phyloP scores from a whole-genome alignment of 2,329 filamentous ascomycete species.

The Aspergillus sp. region DNA sequence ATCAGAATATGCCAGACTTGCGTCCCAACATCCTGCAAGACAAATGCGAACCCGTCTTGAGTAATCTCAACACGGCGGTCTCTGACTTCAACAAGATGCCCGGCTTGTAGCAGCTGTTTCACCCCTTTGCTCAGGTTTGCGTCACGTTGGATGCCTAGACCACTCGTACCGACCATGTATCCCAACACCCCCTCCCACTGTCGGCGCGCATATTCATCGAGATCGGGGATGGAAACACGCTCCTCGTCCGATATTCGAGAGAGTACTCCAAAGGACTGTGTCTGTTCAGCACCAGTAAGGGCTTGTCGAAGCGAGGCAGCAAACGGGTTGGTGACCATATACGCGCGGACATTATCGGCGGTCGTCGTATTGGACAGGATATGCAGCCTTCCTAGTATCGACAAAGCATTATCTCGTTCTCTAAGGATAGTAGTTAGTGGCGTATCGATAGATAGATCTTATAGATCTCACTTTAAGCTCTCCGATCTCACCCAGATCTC shows the following conservation, averaged over 20 bases:
- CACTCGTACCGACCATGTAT: slow-evolving; percentile 75
- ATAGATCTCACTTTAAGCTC: slow-evolving; percentile 53
- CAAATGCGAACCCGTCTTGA: slow-evolving; percentile 88
- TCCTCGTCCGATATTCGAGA: slow-evolving; percentile 66
- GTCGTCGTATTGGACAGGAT: slow-evolving; percentile 72
- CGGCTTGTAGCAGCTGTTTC: slow-evolving; percentile 79
- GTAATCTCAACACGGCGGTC: slow-evolving; percentile 73
- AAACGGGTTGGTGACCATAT: slow-evolving; percentile 81
- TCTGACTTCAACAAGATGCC: slow-evolving; percentile 73
- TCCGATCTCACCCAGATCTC: slow-evolving; percentile 82
- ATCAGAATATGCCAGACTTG: slow-evolving; percentile 96
- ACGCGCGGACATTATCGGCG: slow-evolving; percentile 67
- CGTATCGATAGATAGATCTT: not conserved
- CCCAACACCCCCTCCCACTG: slow-evolving; percentile 97
- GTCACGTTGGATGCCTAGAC: slow-evolving; percentile 53
- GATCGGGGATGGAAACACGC: slow-evolving; percentile 69
- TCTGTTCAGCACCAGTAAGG: slow-evolving; percentile 81
- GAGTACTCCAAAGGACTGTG: slow-evolving; percentile 89
- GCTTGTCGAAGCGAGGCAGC: slow-evolving; percentile 80
- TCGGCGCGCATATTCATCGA: slow-evolving; percentile 82
- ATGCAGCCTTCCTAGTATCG: slow-evolving; percentile 81
- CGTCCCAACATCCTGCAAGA: slow-evolving; percentile 92
- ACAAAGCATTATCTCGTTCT: slow-evolving; percentile 81
- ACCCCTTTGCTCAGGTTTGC: slow-evolving; percentile 72
- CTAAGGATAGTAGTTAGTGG: slow-evolving; percentile 44